Evolutionary conservation across 2,329 filamentous ascomycete genomes (phyloP), one percentile per base, ranked within the genome.

Genomic region (Cadophora sp.): DNA sequence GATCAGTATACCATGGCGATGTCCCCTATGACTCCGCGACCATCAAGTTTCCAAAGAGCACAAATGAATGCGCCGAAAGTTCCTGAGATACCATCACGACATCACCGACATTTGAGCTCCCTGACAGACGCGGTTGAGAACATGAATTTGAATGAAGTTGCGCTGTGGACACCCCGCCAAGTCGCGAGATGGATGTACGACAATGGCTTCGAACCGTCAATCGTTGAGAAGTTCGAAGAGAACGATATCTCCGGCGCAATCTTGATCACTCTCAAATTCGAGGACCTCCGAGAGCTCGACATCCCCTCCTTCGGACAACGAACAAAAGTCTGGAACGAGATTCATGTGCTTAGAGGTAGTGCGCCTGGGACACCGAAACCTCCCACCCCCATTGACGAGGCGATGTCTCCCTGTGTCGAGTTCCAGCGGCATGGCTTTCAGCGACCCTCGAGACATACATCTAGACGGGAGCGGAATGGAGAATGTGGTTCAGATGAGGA

Each of bases 171-270:
- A 16, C 90, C 92, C 3, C 86, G 89, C 76, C 90, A 93, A 81
- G 92, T 96, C 53, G 91, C 92, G 65, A 89, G 92, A 76, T 96
- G 92, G 87, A 96, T 97, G 93, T 87, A 90, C 76, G 88, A 93
- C 78, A 88, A 90, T 55, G 93, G 92, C 73, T 89, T 97, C 77
- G 94, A 97, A 78, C 82, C 88, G 62, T 82, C 85, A 7, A 85
- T 95, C 62, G 90, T 96, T 12, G 90, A 97, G 76, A 92, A 91
- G 74, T 97, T 99, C 76, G 86, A 94, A 70, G 87, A 91, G 75
- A 97, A 99, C 79, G 95, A 99, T 77, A 97, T 99, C 79, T 93
- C 91, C 29, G 95, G 95, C 16, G 86, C 89, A 4, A 92, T 98
- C 66, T 83, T 98, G 24, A 89, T 97, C 63, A 94, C 95, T n/a